A percentile compares a stretch with the other conserved stretches of the same genome.
Conservation (phyloP, 306 rosid genomes). For the Quercus ilex region DNA sequence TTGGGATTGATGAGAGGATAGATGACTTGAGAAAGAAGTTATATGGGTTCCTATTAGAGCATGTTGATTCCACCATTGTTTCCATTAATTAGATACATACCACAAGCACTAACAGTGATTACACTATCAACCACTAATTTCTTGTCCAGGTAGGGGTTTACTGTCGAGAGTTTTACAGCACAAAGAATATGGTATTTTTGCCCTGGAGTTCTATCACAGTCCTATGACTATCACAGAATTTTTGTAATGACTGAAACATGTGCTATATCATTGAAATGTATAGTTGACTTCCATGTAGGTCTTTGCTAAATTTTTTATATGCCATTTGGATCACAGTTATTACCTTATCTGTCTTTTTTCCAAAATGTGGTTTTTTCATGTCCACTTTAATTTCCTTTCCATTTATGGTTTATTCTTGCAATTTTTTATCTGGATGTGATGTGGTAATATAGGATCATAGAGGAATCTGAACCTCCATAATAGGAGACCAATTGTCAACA, state of each 20-base stretch:
- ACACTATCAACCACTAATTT: conserved; percentile 16
- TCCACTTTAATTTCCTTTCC: not conserved
- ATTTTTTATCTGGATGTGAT: no score
- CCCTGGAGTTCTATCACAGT: not conserved
- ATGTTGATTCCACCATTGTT: conserved; percentile 35
- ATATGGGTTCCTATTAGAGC: conserved; percentile 50
- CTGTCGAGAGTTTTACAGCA: not conserved
- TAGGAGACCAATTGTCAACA: no score
- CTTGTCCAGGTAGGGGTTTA: not conserved
- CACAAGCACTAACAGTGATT: conserved; percentile 22
- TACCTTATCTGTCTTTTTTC: not conserved
- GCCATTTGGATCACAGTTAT: not conserved
- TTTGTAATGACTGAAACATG: not conserved
- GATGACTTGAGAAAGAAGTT: conserved; percentile 48
- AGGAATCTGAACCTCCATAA: no score
- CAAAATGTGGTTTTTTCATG: not conserved
- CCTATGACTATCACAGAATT: not conserved
- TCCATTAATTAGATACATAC: conserved; percentile 22
- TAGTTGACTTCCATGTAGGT: not conserved
- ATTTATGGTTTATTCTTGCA: not conserved
- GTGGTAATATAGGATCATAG: no score
- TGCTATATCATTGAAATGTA: not conserved
- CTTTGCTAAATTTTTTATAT: not conserved
- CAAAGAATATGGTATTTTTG: not conserved
- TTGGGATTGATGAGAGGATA: conserved; percentile 36